Evolutionary conservation across 1,284 basidiomycete genomes (phyloP).

Genomic region (Naganishia sp.): DNA sequence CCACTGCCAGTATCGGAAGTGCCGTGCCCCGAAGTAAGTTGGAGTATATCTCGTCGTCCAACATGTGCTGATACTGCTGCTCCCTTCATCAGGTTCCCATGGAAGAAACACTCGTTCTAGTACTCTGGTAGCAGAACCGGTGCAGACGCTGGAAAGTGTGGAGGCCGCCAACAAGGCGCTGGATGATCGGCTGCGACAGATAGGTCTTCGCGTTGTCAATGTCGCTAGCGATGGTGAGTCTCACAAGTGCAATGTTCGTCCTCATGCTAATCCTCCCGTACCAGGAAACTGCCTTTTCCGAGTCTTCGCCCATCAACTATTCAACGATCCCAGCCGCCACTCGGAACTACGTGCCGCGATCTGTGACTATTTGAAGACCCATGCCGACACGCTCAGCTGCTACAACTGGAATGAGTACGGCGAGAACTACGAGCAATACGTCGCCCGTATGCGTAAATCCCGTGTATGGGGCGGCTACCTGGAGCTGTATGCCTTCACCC

Average conservation of each 20-base stretch:
- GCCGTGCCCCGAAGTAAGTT: constrained; percentile 6
- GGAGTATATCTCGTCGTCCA: background rate
- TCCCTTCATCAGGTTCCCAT: constrained; percentile 9
- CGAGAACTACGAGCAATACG: constrained; percentile 27
- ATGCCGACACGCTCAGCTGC: constrained; percentile 25
- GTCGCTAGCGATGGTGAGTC: constrained; percentile 23
- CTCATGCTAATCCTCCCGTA: too few relatives aligned
- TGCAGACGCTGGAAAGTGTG: constrained; percentile 20
- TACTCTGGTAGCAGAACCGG: constrained; percentile 17
- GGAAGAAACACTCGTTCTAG: constrained; percentile 24
- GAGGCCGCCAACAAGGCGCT: constrained; percentile 24
- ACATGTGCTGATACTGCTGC: background rate
- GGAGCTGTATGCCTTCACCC: constrained; percentile 25
- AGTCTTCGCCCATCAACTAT: constrained; percentile 23
- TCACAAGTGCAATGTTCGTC: background rate
- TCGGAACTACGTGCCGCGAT: constrained; percentile 15
- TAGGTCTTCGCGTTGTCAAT: constrained; percentile 21
- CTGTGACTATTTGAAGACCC: constrained; percentile 23
- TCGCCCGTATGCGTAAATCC: constrained; percentile 22
- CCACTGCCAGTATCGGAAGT: constrained; percentile 22
- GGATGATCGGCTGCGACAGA: constrained; percentile 19
- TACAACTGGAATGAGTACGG: constrained; percentile 29
- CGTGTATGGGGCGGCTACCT: constrained; percentile 26
- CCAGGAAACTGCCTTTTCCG: constrained; percentile 27
- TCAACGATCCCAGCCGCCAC: constrained; percentile 18